Conservation (phyloP, 2,329 filamentous ascomycete genomes). For the Mycosphaerella sp. region DNA sequence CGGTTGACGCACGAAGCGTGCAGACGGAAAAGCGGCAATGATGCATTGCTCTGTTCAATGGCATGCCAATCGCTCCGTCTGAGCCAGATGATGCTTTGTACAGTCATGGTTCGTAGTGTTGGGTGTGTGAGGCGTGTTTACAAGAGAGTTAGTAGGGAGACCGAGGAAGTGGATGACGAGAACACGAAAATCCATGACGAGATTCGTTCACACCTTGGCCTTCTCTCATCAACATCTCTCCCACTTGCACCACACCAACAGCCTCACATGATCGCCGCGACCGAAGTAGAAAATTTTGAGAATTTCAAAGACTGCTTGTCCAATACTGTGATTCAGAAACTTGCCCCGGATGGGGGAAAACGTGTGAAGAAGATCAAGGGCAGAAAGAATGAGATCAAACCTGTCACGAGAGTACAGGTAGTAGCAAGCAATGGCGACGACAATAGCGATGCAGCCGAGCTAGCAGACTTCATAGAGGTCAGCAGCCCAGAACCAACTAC, state of each 20-base stretch:
- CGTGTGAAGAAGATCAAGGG: slow-evolving; percentile 44
- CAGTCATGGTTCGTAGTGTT: neutral
- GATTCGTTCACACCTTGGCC: neutral
- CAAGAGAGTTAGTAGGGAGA: neutral
- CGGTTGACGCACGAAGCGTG: too few species aligned
- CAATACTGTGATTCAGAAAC: slow-evolving; percentile 58
- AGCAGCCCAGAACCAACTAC: neutral
- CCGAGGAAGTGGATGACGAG: neutral
- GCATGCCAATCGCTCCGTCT: too few species aligned
- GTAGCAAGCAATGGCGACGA: slow-evolving; percentile 10
- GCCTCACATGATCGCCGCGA: slow-evolving; percentile 32
- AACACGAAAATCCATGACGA: neutral
- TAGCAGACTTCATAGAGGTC: slow-evolving; percentile 72
- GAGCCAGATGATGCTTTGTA: too few species aligned
- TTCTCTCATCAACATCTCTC: neutral
- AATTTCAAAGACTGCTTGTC: slow-evolving; percentile 71
- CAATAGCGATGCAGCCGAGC: slow-evolving; percentile 54
- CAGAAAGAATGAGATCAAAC: slow-evolving; percentile 38
- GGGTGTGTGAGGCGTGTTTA: too few species aligned
- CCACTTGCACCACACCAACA: neutral
- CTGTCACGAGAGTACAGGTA: slow-evolving; percentile 20
- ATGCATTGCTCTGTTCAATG: too few species aligned
- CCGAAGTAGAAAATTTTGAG: slow-evolving; percentile 53
- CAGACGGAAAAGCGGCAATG: too few species aligned
- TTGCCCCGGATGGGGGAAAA: slow-evolving; percentile 42